Evolutionary conservation across 2,329 filamentous ascomycete genomes (phyloP), one percentile per base, ranked within the genome.

Genomic region (Beauveria sp.): DNA sequence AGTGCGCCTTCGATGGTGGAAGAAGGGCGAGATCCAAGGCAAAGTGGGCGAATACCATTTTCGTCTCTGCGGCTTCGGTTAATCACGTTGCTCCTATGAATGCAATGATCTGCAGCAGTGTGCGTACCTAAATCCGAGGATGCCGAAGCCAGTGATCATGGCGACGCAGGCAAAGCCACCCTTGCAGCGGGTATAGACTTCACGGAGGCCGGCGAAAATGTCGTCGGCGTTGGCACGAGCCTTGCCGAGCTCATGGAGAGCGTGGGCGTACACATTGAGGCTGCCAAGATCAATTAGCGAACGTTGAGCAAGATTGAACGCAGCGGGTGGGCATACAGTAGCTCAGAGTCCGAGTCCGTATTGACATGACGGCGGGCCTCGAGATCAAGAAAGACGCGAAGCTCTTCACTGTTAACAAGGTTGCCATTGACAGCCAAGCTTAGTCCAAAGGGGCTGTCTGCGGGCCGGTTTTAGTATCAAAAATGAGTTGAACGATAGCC

Each of bases 301-400:
- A 61, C 47, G n/a, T 26, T 46, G 46, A 22, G n/a, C 4, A 20
- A 22, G 22, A 10, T 41, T 22, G 12, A 7, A 44, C 26, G 24
- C 34, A 24, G 10, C 12, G 6, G 34, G 30, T 6, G 10, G 5
- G 50, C 66, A 7, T 61, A 68, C 77, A 94, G 90, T 64, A 93
- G 77, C 76, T 96, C 92, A 67, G 87, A 91, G 76, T 96, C 91
- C 62, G 88, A 92, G 69, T 96, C 91, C 30, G 91, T 92, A 75
- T 96, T 96, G 79, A 94, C 89, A 72, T 96, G 91, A 66, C 91
- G 84, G 70, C 90, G 90, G 8, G 89, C 90, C 66, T 90, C 88
- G 65, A 86, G 78, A 69, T 96, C 91, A 54, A 96, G 80, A 70
- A 86, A 90, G 63, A 79, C 75, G 71, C 84, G 85, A 53, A 96